Evolutionary conservation across 345 rosid genomes (phyloP), one percentile per base, ranked within the genome.

Genomic region (Turnera subulata): DNA sequence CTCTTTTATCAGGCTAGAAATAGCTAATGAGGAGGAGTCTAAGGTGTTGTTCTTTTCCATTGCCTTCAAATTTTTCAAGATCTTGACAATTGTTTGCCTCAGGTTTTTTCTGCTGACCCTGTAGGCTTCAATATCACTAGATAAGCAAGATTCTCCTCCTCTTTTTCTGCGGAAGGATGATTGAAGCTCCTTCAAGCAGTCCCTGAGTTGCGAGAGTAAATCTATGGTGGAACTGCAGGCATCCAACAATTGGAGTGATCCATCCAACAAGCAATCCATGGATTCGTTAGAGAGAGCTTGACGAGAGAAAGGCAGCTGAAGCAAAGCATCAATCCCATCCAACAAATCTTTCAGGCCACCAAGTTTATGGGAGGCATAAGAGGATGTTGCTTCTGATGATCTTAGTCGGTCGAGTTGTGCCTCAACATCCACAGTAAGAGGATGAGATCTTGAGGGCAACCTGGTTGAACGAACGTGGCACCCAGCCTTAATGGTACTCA

Each of bases 381-480:
- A 48, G 32, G 52, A 4, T 17, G 16, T 46, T 46, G 17, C 23
- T 42, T 67, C 54, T 18, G 58, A 62, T 46, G 64, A 48, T 38
- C 50, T 72, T 23, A 76, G 55, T 47, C 42, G 56, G 26, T 35
- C 21, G 44, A 76, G 51, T 45, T 77, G 67, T 45, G 57, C 61
- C 55, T 67, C 61, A 20, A 76, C 72, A 61, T 55, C 47, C 48
- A 20, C 53, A 55, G 69, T 45, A 6, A 70, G 62, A 61, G 78
- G 80, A 57, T 75, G 71, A 55, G 47, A 42, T 20, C 45, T 55
- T 22, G 73, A 46, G 5, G 76, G 56, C 76, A 70, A 73, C 63
- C 80, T 76, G 60, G 53, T 56, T 10, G 78, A 78, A 17, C 78
- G 72, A 54, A 19, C 25, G 37, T 54, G 32, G 19, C 29, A 13